These are phyloP conservation scores for Podaxis sp. DNA, from an alignment of 768 basidiomycete species.

Conservation along the genomic window DNA sequence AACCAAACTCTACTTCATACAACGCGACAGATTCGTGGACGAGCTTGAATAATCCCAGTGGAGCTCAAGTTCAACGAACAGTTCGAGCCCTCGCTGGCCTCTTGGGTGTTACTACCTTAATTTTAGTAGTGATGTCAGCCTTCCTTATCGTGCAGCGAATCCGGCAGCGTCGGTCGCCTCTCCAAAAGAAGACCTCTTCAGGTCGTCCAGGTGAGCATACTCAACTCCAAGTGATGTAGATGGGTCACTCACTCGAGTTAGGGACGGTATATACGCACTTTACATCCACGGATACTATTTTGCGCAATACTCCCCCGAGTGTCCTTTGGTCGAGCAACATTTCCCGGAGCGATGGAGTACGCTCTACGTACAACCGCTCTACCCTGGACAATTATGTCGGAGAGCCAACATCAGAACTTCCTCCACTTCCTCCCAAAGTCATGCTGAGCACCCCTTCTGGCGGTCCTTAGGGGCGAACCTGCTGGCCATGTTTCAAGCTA, in stretches of 20 bases:
- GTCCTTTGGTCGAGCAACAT: slow-evolving; percentile 28
- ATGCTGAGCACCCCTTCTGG: not conserved
- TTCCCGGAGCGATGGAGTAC: slow-evolving; percentile 20
- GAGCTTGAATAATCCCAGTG: not conserved
- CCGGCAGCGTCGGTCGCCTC: slow-evolving; percentile 3
- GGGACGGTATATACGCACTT: slow-evolving; percentile 34
- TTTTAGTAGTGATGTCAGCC: slow-evolving; percentile 9
- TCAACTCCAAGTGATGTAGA: not conserved
- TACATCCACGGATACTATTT: slow-evolving; percentile 35
- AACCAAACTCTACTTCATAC: slow-evolving; percentile 17
- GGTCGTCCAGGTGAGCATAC: slow-evolving; percentile 22
- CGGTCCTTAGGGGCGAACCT: not conserved
- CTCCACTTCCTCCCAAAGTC: slow-evolving; percentile 25
- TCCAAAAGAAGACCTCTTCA: slow-evolving; percentile 3
- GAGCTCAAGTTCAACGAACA: not conserved
- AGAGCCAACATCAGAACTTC: slow-evolving; percentile 14
- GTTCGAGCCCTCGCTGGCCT: slow-evolving; percentile 13
- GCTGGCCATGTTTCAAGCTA: too few species aligned
- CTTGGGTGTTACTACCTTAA: slow-evolving; percentile 12
- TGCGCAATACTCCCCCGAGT: slow-evolving; percentile 25
- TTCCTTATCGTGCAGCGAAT: slow-evolving; percentile 4
- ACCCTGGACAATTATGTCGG: not conserved
- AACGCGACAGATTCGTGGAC: not conserved
- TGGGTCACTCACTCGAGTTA: slow-evolving; percentile 8
- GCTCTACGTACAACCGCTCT: slow-evolving; percentile 12